Conservation (phyloP, 371 early-diverging fungal species). For the Encephalitozoon cuniculi region DNA sequence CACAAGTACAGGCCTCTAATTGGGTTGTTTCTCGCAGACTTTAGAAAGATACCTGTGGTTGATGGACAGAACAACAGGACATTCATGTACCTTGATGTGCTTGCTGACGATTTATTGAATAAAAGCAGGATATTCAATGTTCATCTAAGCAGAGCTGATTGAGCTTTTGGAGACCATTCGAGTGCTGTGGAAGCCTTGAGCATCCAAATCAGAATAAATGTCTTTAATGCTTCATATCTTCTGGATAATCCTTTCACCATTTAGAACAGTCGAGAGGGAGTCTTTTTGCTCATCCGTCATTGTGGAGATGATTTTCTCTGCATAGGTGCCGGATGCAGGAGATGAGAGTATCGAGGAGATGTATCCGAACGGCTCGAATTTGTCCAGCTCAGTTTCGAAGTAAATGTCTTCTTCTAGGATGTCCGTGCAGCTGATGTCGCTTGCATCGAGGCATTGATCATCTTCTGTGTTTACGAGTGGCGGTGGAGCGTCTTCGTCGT, state of each 20-base stretch:
- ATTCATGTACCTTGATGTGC: background rate
- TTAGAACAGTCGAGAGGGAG: background rate
- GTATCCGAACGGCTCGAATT: constrained; percentile 57
- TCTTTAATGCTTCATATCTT: background rate
- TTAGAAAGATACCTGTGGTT: background rate
- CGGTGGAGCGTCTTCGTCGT: constrained; percentile 39
- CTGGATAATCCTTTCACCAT: background rate
- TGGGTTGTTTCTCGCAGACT: background rate
- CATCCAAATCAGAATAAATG: background rate
- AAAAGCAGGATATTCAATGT: background rate
- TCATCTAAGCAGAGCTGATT: background rate
- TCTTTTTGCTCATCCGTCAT: background rate
- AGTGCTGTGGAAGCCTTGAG: background rate
- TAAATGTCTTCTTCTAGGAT: constrained; percentile 60
- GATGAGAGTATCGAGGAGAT: constrained; percentile 28
- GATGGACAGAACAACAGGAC: background rate
- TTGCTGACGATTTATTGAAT: constrained; percentile 9
- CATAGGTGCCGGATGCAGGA: background rate
- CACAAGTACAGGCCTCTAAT: background rate
- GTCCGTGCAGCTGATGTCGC: constrained; percentile 19
- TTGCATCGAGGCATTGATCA: constrained; percentile 7
- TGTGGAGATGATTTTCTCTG: background rate
- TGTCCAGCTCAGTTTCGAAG: constrained; percentile 55
- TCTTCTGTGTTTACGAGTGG: constrained; percentile 39
- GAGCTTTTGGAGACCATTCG: background rate